phyloP scores from a whole-genome alignment of 352 stramenopile species.

The Phytophthora crassamura region DNA sequence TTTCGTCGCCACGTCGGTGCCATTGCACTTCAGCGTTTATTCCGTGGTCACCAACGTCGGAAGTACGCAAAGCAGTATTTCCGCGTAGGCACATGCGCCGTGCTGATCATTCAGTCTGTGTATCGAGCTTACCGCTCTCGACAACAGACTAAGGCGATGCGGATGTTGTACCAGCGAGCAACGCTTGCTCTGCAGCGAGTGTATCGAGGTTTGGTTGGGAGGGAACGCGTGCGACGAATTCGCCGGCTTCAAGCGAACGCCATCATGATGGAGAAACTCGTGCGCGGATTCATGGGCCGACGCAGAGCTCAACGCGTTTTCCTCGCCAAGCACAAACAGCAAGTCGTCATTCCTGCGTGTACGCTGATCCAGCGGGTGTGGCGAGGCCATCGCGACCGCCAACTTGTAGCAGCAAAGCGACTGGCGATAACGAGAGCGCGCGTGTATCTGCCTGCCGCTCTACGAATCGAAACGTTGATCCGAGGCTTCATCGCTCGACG shows the following conservation, averaged over 20 bases:
- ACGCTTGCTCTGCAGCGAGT: conserved; percentile 57
- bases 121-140: conserved; percentile 64
- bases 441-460: conserved; percentile 58
- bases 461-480: conserved; percentile 57
- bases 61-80: conserved; percentile 60
- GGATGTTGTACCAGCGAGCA: conserved; percentile 31
- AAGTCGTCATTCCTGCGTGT: conserved; percentile 54
- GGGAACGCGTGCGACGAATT: conserved; percentile 51
- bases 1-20: conserved; percentile 48
- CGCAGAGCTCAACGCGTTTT: conserved; percentile 50
- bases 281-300: conserved; percentile 66
- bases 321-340: conserved; percentile 47
- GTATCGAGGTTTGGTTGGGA: conserved; percentile 57
- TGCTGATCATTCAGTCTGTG: conserved; percentile 71
- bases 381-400: conserved; percentile 51
- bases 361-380: conserved; percentile 63
- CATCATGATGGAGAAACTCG: conserved; percentile 54
- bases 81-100: conserved; percentile 56
- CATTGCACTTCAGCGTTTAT: conserved; percentile 67
- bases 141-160: conserved; percentile 41
- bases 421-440: conserved; percentile 31
- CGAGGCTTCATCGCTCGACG: conserved; percentile 65
- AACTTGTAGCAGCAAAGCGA: conserved; percentile 38
- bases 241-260: conserved; percentile 52
- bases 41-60: conserved; percentile 56